Evolutionary conservation across 2,329 filamentous ascomycete species (phyloP), one percentile per base, ranked within the genome.

Genomic region (Alternaria rosae): DNA sequence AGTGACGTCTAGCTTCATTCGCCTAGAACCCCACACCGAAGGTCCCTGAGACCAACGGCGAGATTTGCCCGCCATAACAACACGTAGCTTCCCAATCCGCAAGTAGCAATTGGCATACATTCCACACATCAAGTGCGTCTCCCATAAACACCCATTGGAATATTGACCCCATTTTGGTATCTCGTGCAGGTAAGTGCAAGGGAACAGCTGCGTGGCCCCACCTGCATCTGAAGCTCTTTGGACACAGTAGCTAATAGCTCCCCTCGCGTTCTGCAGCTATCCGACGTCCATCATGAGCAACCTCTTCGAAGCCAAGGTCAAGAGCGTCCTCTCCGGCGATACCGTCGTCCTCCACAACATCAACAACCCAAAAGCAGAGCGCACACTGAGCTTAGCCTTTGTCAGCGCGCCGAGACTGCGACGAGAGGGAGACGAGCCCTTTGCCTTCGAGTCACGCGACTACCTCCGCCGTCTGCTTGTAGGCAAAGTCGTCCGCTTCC

Each of bases 391-490:
- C 76, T 85, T 99, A 68, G 95, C 95, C 73, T 98, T 93, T 82
- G 93, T 98, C 70, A 91, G 90, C 61, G 93, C 94, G 52, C 95
- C 95, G 4, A 90, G 94, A 76, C 79, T 97, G 79, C 90, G 87
- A 82, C 90, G 93, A 80, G 94, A 97, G 71, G 93, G 92, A 60
- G 94, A 97, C 75, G 94, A 97, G 86, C 89, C 91, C 38, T 96
- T 91, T 76, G 93, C 92, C 61, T 99, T 97, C 81, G 91, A 95
- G 81, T 97, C 95, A 62, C 92, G 95, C 76, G 95, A 99, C 81
- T 95, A 92, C 79, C 87, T 99, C 64, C 91, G 95, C 74, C 89
- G 91, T 69, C 85, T 94, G 54, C 86, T 91, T 42, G 91, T 98
- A 59, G 94, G 94, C 76, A 97, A 97, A 81, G 87, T 90, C 26